phyloP scores from a whole-genome alignment of 805 yeast species.

The Starmerella scarabaei region DNA sequence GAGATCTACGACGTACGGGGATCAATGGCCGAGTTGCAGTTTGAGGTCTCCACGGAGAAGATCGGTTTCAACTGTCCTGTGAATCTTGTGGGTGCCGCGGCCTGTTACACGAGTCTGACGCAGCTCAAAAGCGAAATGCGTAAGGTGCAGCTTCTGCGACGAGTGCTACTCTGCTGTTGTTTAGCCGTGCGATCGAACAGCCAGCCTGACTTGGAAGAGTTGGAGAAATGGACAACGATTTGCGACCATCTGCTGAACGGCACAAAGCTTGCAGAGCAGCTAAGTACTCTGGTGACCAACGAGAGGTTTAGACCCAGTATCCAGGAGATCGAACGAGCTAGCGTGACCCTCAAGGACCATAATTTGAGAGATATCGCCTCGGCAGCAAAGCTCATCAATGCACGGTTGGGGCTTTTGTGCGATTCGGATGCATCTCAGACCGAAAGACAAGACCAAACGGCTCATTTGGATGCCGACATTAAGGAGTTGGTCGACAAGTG shows the following conservation, averaged over 20 bases:
- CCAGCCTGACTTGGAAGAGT: constrained; percentile 17
- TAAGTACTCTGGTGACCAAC: constrained; percentile 12
- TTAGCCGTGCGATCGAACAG: constrained; percentile 27
- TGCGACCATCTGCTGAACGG: constrained; percentile 18
- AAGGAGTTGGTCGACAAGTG: constrained; percentile 5
- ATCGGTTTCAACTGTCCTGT: constrained; percentile 10
- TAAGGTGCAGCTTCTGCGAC: constrained; percentile 30
- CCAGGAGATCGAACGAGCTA: neutral
- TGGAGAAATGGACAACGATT: constrained; percentile 20
- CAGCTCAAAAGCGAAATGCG: constrained; percentile 26
- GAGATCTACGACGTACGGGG: constrained; percentile 32
- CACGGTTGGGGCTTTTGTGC: constrained; percentile 18
- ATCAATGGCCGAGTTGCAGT: constrained; percentile 23
- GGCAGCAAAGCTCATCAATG: constrained; percentile 15
- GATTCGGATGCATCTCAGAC: constrained; percentile 3
- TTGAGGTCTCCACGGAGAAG: constrained; percentile 12
- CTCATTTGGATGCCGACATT: constrained; percentile 11
- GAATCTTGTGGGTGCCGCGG: constrained; percentile 7
- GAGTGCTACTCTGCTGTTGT: constrained; percentile 34
- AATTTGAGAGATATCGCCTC: constrained; percentile 7
- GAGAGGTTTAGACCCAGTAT: constrained; percentile 14
- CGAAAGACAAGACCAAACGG: constrained; percentile 8
- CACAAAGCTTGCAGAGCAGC: constrained; percentile 12
- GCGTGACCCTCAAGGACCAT: neutral
- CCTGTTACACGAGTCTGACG: constrained; percentile 19